Evolutionary conservation across 768 basidiomycete genomes (phyloP), one percentile per base, ranked within the genome.

Genomic region (Boletus bicolor): DNA sequence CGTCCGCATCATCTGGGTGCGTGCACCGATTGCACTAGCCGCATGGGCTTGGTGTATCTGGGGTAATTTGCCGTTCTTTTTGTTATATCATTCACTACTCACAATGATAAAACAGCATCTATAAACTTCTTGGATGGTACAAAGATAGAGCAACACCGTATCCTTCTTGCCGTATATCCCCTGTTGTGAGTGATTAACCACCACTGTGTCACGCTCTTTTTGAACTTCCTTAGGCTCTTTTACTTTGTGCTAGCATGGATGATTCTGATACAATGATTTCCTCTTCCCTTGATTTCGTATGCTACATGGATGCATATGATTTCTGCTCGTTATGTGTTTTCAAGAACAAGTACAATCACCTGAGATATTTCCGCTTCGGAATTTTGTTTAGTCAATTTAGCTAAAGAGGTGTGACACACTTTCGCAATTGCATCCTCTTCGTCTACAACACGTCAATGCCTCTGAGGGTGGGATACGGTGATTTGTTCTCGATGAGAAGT

Each of bases 41-140:
- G 89, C 92, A 12, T 96, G 93, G 89, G 93, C 80, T 37, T 98
- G 96, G 96, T 92, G 87, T 70, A 89, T 97, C 55, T 98, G 94
- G 93, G 96, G 95, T 98, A 66, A 26, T n/a, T 42, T 10, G 42
- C 21, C 32, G 21, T 30, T 49, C 41, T 21, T 44, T 32, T 26
- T 37, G 26, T 49, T 28, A 2, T n/a, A 5, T 35, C 11, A 7
- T 30, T 49, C 32, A 39, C 35, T 7, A 15, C 61, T 63, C 9
- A 58, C 44, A 26, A 21, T 10, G 24, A 41, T 28, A 12, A 47
- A 32, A 46, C 48, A 97, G 94, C 95, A 2, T 89, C 93, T 19
- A 87, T 96, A 47, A 96, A 96, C 72, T 97, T 97, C 75, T 78
- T 98, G 63, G 94, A 93, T 61, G 95, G 96, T 11, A 96, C 94